phyloP scores from a whole-genome alignment of 495 filamentous ascomycete species.

The Xeromyces bisporus region DNA sequence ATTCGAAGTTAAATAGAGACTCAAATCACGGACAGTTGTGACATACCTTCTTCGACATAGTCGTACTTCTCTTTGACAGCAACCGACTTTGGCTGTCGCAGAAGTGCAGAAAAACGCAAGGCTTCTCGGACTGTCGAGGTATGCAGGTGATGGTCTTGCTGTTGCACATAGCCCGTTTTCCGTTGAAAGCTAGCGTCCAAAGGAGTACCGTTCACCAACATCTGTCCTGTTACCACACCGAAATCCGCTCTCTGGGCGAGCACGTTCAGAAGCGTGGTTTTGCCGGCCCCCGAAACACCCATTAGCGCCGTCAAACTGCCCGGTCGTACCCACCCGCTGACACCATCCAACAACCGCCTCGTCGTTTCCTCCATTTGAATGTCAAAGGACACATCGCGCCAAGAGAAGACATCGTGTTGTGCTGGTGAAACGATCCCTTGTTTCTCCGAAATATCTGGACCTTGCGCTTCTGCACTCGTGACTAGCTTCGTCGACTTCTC shows the following conservation, averaged over 20 bases:
- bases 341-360: conserved; percentile 41
- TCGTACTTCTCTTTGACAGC: conserved; percentile 29
- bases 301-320: conserved; percentile 55
- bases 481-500: background rate
- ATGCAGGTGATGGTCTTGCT: conserved; percentile 76
- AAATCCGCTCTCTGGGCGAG: conserved; percentile 38
- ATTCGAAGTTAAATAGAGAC: no score
- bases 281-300: conserved; percentile 45
- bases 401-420: conserved; percentile 50
- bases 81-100: conserved; percentile 54
- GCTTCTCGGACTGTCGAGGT: conserved; percentile 75
- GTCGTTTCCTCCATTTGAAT: conserved; percentile 43
- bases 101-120: conserved; percentile 64
- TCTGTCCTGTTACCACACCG: conserved; percentile 36
- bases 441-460: conserved; percentile 9
- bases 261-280: conserved; percentile 49
- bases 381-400: conserved; percentile 57
- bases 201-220: conserved; percentile 35
- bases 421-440: conserved; percentile 25
- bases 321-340: conserved; percentile 51
- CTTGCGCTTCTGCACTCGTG: conserved; percentile 3
- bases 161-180: conserved; percentile 86
- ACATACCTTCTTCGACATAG: conserved; percentile 25
- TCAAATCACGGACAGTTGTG: no score
- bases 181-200: conserved; percentile 69